These are phyloP conservation scores for Ogataea neopini DNA, from an alignment of 805 yeast genomes.

Conservation along the genomic window DNA sequence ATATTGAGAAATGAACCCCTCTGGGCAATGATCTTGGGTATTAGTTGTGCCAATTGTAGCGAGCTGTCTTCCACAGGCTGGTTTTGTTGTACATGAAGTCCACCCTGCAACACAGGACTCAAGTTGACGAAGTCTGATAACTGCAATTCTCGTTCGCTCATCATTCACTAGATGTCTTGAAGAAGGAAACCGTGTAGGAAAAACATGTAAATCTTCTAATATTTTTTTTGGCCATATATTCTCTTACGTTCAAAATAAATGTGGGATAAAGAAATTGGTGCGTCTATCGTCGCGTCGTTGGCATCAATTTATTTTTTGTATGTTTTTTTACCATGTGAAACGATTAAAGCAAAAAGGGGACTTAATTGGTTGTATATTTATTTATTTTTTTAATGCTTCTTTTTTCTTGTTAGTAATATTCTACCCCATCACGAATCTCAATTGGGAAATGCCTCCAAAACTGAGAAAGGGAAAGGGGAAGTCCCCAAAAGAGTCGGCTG, in stretches of 20 bases:
- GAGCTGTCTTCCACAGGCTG: conserved; percentile 18
- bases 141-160: not conserved
- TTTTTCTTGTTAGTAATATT: not conserved
- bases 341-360: not conserved
- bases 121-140: conserved; percentile 8
- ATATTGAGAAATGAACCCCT: conserved; percentile 59
- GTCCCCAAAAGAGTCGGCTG: not conserved
- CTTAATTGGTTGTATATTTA: not conserved
- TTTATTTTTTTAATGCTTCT: not conserved
- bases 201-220: no score
- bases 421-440: not conserved
- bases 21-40: conserved; percentile 60
- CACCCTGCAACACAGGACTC: conserved; percentile 20
- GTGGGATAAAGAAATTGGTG: no score
- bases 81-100: not conserved
- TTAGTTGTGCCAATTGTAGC: conserved; percentile 47
- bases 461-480: conserved; percentile 7
- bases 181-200: not conserved
- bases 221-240: not conserved
- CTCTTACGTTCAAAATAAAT: no score
- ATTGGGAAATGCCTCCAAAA: conserved; percentile 11
- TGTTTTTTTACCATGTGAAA: not conserved
- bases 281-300: not conserved
- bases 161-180: no score
- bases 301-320: not conserved